Conservation (phyloP, 202 grass and related monocot species). For the Panicum virgatum region DNA sequence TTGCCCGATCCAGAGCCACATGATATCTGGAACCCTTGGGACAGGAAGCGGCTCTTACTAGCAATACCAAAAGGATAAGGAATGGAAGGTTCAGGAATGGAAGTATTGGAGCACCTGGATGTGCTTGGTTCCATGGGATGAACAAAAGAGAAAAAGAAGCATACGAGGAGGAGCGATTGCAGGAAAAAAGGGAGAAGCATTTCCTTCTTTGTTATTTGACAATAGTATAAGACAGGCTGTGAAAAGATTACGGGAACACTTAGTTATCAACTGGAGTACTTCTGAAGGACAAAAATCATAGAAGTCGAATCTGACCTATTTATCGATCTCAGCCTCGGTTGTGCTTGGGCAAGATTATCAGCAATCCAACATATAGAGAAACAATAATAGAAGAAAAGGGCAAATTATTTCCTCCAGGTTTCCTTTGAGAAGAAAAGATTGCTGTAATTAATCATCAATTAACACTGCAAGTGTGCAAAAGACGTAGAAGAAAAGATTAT, state of each 20-base stretch:
- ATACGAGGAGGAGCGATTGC: conserved; percentile 12
- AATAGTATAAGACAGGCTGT: conserved; percentile 1
- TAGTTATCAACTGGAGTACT: background rate
- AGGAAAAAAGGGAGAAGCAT: conserved; percentile 12
- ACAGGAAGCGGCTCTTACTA: background rate
- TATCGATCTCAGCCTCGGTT: background rate
- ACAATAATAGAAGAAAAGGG: background rate
- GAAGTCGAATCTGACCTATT: background rate
- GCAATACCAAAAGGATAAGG: conserved; percentile 44
- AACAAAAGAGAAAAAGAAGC: background rate
- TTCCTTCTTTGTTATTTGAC: background rate
- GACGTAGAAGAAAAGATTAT: background rate
- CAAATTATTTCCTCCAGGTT: background rate
- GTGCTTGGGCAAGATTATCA: background rate
- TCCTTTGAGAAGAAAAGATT: background rate
- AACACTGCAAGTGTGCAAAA: background rate
- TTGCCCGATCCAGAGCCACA: background rate
- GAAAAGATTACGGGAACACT: background rate
- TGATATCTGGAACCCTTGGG: conserved; percentile 8
- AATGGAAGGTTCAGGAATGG: conserved; percentile 33
- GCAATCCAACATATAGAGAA: background rate
- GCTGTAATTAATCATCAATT: background rate
- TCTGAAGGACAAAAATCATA: background rate
- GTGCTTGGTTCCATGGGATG: conserved; percentile 12
- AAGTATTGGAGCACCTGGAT: background rate